These are phyloP conservation scores for Diaporthe ampelina DNA, from an alignment of 2,329 filamentous ascomycete species.

Conservation along the genomic window DNA sequence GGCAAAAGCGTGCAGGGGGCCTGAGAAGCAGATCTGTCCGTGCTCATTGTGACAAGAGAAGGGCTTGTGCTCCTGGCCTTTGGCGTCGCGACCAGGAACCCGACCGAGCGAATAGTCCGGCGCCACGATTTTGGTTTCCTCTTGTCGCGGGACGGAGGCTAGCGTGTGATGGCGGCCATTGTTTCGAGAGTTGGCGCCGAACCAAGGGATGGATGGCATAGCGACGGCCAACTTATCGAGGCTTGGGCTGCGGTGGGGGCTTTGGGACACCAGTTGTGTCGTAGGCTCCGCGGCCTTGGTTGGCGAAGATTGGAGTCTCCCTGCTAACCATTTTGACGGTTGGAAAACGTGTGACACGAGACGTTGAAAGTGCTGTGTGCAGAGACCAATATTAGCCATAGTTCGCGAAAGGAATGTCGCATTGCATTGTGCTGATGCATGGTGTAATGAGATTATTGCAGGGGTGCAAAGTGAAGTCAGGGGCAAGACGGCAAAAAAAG, in stretches of 20 bases:
- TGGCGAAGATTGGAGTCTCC: slow-evolving; percentile 49
- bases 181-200: slow-evolving; percentile 40
- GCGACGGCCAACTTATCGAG: slow-evolving; percentile 47
- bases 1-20: slow-evolving; percentile 29
- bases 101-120: slow-evolving; percentile 31
- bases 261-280: slow-evolving; percentile 56
- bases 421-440: slow-evolving; percentile 22
- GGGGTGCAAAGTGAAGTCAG: slow-evolving; percentile 38
- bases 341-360: slow-evolving; percentile 31
- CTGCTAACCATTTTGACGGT: slow-evolving; percentile 51
- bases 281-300: slow-evolving; percentile 55
- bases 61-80: slow-evolving; percentile 31
- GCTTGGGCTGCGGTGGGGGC: slow-evolving; percentile 53
- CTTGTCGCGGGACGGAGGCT: slow-evolving; percentile 36
- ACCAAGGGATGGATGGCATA: slow-evolving; percentile 43
- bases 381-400: slow-evolving; percentile 45
- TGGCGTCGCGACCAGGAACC: slow-evolving; percentile 31
- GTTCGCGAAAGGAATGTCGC: slow-evolving; percentile 3
- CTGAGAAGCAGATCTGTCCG: slow-evolving; percentile 35
- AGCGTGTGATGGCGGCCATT: slow-evolving; percentile 34
- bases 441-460: slow-evolving; percentile 38
- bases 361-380: slow-evolving; percentile 33
- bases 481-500: slow-evolving; percentile 11
- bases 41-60: slow-evolving; percentile 7
- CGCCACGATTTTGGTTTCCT: slow-evolving; percentile 36